Base-by-base conservation (phyloP, 179 eudicot species). In the Beta corolliflora region DNA sequence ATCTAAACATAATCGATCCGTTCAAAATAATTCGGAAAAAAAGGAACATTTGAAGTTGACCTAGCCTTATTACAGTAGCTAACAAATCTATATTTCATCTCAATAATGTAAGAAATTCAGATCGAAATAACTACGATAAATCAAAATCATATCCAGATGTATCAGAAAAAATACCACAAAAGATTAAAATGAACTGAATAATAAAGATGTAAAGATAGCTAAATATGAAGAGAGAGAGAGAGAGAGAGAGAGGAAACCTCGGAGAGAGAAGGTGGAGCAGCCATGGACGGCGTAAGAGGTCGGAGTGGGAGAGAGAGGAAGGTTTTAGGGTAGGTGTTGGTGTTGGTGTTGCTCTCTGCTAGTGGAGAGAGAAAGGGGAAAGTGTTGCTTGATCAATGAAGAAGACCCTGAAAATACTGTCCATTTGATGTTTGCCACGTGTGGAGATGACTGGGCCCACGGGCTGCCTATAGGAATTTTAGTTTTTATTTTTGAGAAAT, bases 181-280 rank as follows among this genome's bases (percentile, higher is more conserved):
- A 7, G 53, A 45, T 45, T 7, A 13, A 19, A 68, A 76, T 75
- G 41, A 64, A 44, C 54, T 29, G 50, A 13, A 44, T 29, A 73
- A 72, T 36, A 36, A 36, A 36, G 41, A 36, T 36, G 1, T 36
- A 36, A 36, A 36, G 41, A 36, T 36, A 36, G 41, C 41, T 36
- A 36, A 36, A 36, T 3, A 2, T 36, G 31, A 45, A 50, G 23
- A 31, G 23, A 23, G 7, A 66, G 21, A 52, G 56, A 41, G 71
- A 59, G 79, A 77, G 45, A 53, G 58, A 50, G 52, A 65, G 70
- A 53, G 58, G 23, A 66, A 69, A 84, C 88, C 85, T 84, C 79
- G 59, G 88, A 71, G 21, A 85, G 88, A 75, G 89, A 85, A 73
- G 89, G 89, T 7, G 84, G 23, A 14, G 81, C 82, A 58, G 87